phyloP scores from a whole-genome alignment of 2,329 filamentous ascomycete genomes.

The Pseudogymnoascus sp. region DNA sequence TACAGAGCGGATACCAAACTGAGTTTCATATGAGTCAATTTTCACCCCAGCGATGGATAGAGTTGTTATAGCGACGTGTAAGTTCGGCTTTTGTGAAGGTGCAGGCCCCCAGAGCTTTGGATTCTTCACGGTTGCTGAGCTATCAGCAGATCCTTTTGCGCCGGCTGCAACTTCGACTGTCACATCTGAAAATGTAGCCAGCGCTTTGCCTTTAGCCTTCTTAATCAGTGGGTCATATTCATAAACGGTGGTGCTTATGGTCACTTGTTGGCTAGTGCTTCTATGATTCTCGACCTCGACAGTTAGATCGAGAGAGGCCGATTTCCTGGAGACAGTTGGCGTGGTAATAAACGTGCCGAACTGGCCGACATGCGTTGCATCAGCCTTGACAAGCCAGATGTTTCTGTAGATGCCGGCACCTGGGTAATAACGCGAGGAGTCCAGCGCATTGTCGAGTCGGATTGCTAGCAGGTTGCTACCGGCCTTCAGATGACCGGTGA shows the following conservation, averaged over 20 bases:
- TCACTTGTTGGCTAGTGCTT: conserved; percentile 22
- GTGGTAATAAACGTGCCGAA: conserved; percentile 43
- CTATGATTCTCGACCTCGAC: conserved; percentile 39
- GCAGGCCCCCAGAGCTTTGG: conserved; percentile 41
- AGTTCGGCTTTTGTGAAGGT: conserved; percentile 37
- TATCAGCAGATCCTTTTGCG: conserved; percentile 28
- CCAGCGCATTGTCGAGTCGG: conserved; percentile 40
- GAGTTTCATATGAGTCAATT: conserved; percentile 40
- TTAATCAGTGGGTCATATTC: conserved; percentile 29
- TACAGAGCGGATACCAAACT: conserved; percentile 41
- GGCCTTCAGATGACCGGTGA: conserved; percentile 34
- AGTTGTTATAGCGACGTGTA: conserved; percentile 39
- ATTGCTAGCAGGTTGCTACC: conserved; percentile 40
- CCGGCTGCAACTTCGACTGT: conserved; percentile 27
- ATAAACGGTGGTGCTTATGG: conserved; percentile 35
- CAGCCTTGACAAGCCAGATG: conserved; percentile 43
- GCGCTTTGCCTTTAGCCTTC: conserved; percentile 21
- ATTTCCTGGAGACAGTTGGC: conserved; percentile 34
- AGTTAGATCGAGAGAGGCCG: conserved; percentile 36
- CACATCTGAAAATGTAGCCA: conserved; percentile 30
- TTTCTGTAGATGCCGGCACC: conserved; percentile 46
- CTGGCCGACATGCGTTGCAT: conserved; percentile 39
- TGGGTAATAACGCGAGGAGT: conserved; percentile 46
- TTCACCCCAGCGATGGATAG: conserved; percentile 23
- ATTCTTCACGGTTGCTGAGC: conserved; percentile 19